A percentile compares a stretch with the other conserved stretches of the same genome.
Evolutionary conservation across 1,284 basidiomycete species (phyloP).

Genomic region (Trichosporon coremiiforme): DNA sequence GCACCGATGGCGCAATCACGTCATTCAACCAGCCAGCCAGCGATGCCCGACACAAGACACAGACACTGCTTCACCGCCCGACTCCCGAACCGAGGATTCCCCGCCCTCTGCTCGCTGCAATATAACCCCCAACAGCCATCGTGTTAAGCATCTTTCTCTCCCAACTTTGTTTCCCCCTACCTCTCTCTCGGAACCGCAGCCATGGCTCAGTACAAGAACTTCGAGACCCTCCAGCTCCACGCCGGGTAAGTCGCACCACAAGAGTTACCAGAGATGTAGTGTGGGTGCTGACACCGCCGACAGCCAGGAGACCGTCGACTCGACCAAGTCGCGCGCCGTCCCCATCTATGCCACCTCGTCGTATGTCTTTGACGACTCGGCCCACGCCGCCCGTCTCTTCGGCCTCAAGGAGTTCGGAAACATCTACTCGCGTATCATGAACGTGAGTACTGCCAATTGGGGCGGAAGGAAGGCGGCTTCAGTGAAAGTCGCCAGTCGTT

Average conservation of each 20-base stretch:
- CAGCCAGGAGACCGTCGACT: constrained; percentile 30
- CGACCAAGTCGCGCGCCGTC: constrained; percentile 33
- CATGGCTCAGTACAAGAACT: constrained; percentile 26
- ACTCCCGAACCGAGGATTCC: not conserved
- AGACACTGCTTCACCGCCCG: not conserved
- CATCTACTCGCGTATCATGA: constrained; percentile 76
- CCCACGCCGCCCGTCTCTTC: constrained; percentile 84
- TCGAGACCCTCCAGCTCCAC: constrained; percentile 35
- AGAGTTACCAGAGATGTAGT: not conserved
- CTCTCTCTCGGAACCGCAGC: not conserved
- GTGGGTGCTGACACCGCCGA: not conserved
- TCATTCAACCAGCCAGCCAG: not conserved
- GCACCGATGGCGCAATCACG: not conserved
- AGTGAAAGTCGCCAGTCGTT: too few relatives aligned
- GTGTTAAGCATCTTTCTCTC: constrained; percentile 9
- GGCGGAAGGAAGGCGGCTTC: not conserved
- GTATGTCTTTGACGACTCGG: constrained; percentile 75
- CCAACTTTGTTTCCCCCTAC: constrained; percentile 15
- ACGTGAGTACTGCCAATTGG: constrained; percentile 57
- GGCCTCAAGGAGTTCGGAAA: constrained; percentile 70
- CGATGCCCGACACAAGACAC: not conserved
- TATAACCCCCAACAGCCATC: constrained; percentile 5
- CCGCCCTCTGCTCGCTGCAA: not conserved
- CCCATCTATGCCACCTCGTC: constrained; percentile 54
- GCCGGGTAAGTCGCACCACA: constrained; percentile 25